These are phyloP conservation scores for Daucus carota DNA, from an alignment of 129 eudicot species.

Conservation along the genomic window DH1_v3.0 NC_030382.2:58328501-58329000, in stretches of 20 bases:
- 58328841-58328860: background rate
- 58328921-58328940: too few species aligned
- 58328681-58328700: background rate
- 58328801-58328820: background rate
- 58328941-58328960: too few species aligned
- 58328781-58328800: background rate
- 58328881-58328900: background rate
- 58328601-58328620: background rate
- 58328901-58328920: too few species aligned
- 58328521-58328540: slow-evolving; percentile 54
- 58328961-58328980: too few species aligned
- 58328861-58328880: background rate
- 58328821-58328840: background rate
- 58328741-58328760: background rate
- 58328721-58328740: too few species aligned
- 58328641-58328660: background rate
- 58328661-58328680: background rate
- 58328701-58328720: background rate
- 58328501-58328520: slow-evolving; percentile 50
- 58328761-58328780: background rate
- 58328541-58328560: slow-evolving; percentile 69
- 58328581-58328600: background rate
- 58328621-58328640: background rate
- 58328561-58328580: slow-evolving; percentile 64
- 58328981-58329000: too few species aligned